A percentile compares a stretch with the other conserved stretches of the same genome.
Conservation (phyloP, 306 rosid species). For the Calophaca sinica region DNA sequence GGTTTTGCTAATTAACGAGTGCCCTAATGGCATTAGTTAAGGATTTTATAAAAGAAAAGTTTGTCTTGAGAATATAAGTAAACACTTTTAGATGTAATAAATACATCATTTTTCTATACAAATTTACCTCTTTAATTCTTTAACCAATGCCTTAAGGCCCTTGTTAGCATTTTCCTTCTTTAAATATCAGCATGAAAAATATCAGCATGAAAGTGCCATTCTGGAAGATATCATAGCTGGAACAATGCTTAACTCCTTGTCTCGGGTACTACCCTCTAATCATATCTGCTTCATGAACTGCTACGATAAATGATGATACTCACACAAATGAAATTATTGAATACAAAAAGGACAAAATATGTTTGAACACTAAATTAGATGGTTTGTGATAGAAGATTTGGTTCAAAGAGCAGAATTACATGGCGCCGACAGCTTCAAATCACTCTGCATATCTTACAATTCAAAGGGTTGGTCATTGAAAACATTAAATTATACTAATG, state of each 20-base stretch:
- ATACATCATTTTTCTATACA: no score
- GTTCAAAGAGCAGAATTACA: slow-evolving; percentile 19
- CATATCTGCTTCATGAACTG: background rate
- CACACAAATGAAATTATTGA: slow-evolving; percentile 19
- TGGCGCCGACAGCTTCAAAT: slow-evolving; percentile 26
- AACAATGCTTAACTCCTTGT: background rate
- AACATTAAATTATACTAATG: slow-evolving; percentile 24
- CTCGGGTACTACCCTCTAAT: background rate
- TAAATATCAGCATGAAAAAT: no score
- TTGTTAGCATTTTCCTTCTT: no score
- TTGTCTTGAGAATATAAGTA: no score
- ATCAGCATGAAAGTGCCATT: slow-evolving; percentile 18
- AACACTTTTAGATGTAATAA: no score
- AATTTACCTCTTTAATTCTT: no score
- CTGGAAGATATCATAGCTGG: background rate
- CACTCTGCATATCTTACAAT: background rate
- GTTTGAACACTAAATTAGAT: slow-evolving; percentile 20
- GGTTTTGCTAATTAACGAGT: no score
- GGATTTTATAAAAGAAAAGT: no score
- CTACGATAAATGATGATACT: background rate
- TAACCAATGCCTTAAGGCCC: no score
- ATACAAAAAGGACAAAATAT: slow-evolving; percentile 16
- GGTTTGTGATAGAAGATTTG: slow-evolving; percentile 31
- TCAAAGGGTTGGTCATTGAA: slow-evolving; percentile 3
- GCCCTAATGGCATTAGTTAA: no score